Evolutionary conservation across 768 basidiomycete genomes (phyloP), one percentile per base, ranked within the genome.

Genomic region (Tricholoma saponaceum): DNA sequence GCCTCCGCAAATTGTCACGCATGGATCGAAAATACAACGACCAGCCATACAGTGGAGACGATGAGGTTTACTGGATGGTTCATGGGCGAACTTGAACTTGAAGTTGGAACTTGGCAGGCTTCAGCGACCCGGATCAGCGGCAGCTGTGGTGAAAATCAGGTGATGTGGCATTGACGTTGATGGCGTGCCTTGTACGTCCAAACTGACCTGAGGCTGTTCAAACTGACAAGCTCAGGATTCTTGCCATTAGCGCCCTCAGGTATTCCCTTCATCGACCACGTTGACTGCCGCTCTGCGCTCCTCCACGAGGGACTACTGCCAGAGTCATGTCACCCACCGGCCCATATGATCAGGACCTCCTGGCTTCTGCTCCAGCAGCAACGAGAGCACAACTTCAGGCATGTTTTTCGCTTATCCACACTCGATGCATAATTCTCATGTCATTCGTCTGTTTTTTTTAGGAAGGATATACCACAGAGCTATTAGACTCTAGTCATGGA

Each of bases 401-500:
- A 46, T 26, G 22, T 20, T 50, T 20, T 30, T 41, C 49, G 30
- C 18, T 32, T 20, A 20, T 20, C 7, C 6, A 18, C 23, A 10
- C 44, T 25, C n/a, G n/a, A 5, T 16, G 0, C 41, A 23, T 18
- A 10, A 28, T 13, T 54, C 53, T 37, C 39, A 54, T 25, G n/a
- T n/a, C 25, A 37, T 9, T 28, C 26, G 5, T 8, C 10, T 2
- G 6, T 41, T 39, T 22, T 39, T 22, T 57, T 43, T 60, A 84
- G 83, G 77, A 78, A 71, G 82, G 83, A 1, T 84, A 84, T 69
- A 78, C 78, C 54, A 73, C 81, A 56, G 77, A 80, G 62, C 64
- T 84, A 16, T 69, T 79, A 35, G 63, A 71, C 14, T 62, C 65
- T 32, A 60, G 56, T 26, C 62, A 47, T 20, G 53, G 57, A 46